phyloP scores from a whole-genome alignment of 75 land plant genomes.

The Sequoiadendron giganteum region DNA sequence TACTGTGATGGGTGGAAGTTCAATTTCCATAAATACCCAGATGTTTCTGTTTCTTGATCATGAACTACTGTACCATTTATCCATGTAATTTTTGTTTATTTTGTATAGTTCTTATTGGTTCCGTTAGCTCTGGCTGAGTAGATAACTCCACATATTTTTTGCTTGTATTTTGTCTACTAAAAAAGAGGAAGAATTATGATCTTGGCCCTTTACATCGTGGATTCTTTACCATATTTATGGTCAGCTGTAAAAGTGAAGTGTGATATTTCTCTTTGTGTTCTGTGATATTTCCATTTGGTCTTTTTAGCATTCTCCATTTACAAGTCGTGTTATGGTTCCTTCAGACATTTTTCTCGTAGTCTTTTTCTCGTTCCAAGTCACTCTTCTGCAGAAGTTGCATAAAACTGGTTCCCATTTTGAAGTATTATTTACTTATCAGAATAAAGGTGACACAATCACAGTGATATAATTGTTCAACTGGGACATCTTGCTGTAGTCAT shows the following conservation, averaged over 20 bases:
- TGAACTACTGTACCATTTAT: not conserved
- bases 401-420: not conserved
- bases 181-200: no score
- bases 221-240: not conserved
- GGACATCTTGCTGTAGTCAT: not conserved
- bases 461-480: not conserved
- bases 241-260: not conserved
- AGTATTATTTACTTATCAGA: not conserved
- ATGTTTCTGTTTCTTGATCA: no score
- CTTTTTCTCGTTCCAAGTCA: not conserved
- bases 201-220: not conserved
- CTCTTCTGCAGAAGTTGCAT: not conserved
- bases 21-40: not conserved
- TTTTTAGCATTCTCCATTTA: not conserved
- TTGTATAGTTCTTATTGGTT: not conserved
- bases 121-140: not conserved
- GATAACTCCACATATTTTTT: no score
- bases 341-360: not conserved
- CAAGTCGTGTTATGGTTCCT: not conserved
- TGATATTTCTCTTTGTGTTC: constrained; percentile 4
- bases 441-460: not conserved
- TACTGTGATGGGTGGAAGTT: not conserved
- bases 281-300: not conserved
- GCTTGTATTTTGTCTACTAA: no score
- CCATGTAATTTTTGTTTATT: not conserved